Evolutionary conservation across 768 basidiomycete species (phyloP).

Genomic region (Lanmaoa pseudosensibilis): DNA sequence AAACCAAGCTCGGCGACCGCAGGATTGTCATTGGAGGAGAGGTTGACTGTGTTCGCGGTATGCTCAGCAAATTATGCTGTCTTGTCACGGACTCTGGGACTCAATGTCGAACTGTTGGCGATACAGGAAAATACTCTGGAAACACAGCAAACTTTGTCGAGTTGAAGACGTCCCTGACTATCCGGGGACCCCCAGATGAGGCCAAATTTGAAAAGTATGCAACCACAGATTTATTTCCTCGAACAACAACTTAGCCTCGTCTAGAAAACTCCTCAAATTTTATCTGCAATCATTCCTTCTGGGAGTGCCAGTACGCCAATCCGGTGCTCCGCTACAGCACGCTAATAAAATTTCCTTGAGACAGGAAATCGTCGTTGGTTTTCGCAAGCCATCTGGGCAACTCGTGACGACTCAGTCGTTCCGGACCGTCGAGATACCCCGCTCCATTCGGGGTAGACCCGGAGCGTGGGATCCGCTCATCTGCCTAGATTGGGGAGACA

Average conservation of each 20-base stretch:
- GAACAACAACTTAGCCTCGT: slow-evolving; percentile 2
- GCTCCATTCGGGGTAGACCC: slow-evolving; percentile 71
- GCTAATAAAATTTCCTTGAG: slow-evolving; percentile 4
- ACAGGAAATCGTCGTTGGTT: slow-evolving; percentile 85
- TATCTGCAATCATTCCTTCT: slow-evolving; percentile 91
- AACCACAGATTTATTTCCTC: neutral
- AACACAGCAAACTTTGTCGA: slow-evolving; percentile 74
- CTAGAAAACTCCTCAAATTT: slow-evolving; percentile 86
- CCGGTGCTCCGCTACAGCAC: neutral
- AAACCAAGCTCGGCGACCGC: slow-evolving; percentile 74
- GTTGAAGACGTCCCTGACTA: slow-evolving; percentile 80
- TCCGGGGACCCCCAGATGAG: slow-evolving; percentile 64
- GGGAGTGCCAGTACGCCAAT: slow-evolving; percentile 73
- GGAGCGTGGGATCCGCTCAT: slow-evolving; percentile 74
- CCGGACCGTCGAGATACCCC: slow-evolving; percentile 77
- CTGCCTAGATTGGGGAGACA: slow-evolving; percentile 74
- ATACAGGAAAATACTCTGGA: slow-evolving; percentile 59
- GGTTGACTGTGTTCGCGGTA: slow-evolving; percentile 86
- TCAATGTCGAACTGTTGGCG: neutral
- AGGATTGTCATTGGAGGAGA: slow-evolving; percentile 84
- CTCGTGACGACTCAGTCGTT: slow-evolving; percentile 68
- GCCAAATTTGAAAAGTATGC: slow-evolving; percentile 76
- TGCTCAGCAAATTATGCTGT: slow-evolving; percentile 7
- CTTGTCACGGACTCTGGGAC: neutral
- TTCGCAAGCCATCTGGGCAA: slow-evolving; percentile 75